Conservation (phyloP, 192 early-diverging fungal species). For the Phycomyces nitens region DNA sequence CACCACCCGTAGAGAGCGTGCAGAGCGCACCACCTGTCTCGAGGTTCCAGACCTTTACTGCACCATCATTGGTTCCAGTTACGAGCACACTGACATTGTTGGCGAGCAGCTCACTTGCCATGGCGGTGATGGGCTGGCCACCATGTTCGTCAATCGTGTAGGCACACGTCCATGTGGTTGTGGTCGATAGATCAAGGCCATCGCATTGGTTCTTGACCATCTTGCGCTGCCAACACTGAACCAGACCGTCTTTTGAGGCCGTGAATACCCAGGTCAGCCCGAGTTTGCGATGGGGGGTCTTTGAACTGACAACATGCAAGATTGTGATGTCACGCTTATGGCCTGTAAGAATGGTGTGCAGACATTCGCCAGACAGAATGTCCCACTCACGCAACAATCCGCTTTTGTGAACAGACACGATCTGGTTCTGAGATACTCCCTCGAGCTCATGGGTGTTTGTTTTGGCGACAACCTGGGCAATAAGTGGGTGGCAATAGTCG, state of each 20-base stretch:
- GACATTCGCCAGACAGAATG: constrained; percentile 20
- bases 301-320: constrained; percentile 14
- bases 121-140: constrained; percentile 11
- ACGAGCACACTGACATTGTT: constrained; percentile 29
- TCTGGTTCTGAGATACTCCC: constrained; percentile 15
- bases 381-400: constrained; percentile 31
- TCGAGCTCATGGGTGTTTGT: not conserved
- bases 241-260: constrained; percentile 26
- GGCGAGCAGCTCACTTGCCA: constrained; percentile 11
- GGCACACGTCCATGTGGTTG: constrained; percentile 15
- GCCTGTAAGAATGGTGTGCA: constrained; percentile 16
- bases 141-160: constrained; percentile 21
- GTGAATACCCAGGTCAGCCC: constrained; percentile 20
- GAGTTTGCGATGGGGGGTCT: not conserved
- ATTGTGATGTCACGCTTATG: constrained; percentile 16
- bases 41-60: constrained; percentile 31
- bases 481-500: constrained; percentile 25
- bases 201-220: not conserved
- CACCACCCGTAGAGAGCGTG: constrained; percentile 20
- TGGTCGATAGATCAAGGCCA: not conserved
- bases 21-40: constrained; percentile 20
- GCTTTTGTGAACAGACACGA: constrained; percentile 27
- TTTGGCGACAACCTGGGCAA: constrained; percentile 25
- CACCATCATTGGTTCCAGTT: constrained; percentile 23
- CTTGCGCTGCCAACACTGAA: constrained; percentile 26